Conservation (phyloP, 345 rosid species). For the Euphorbia peplus region DNA sequence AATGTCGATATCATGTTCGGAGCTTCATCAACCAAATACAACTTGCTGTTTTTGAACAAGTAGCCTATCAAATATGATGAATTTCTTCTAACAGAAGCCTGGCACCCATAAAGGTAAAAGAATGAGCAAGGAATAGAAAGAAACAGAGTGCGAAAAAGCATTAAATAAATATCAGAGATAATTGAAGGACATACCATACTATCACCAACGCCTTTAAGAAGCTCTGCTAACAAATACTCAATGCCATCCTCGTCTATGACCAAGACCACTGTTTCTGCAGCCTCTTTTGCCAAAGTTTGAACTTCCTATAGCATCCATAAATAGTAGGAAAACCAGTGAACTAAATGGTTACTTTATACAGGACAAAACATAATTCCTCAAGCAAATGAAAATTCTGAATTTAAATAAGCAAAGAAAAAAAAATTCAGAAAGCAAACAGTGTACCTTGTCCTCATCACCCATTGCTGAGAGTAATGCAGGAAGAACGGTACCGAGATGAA, state of each 20-base stretch:
- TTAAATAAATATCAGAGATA: not conserved
- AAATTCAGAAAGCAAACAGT: not conserved
- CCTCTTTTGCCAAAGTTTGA: slow-evolving; percentile 78
- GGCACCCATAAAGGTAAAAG: too few species aligned
- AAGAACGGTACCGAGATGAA: slow-evolving; percentile 84
- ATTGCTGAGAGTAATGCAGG: slow-evolving; percentile 89
- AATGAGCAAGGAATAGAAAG: slow-evolving; percentile 12
- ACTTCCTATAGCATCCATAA: slow-evolving; percentile 55
- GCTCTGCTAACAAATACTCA: slow-evolving; percentile 77
- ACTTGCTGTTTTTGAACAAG: slow-evolving; percentile 86
- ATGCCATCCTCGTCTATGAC: slow-evolving; percentile 93
- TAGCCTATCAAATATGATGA: slow-evolving; percentile 85
- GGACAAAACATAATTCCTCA: not conserved
- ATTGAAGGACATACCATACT: slow-evolving; percentile 49
- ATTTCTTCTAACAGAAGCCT: slow-evolving; percentile 90
- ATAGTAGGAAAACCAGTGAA: slow-evolving; percentile 9
- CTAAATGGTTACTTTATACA: not conserved
- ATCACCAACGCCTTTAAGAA: slow-evolving; percentile 77
- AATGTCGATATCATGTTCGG: slow-evolving; percentile 86
- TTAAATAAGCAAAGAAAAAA: not conserved
- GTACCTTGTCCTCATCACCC: slow-evolving; percentile 72
- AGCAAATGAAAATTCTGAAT: not conserved
- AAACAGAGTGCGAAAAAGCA: not conserved
- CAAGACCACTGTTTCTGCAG: slow-evolving; percentile 79
- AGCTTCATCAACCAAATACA: slow-evolving; percentile 92